A percentile compares a stretch with the other conserved stretches of the same genome.
Evolutionary conservation across 805 yeast genomes (phyloP).

Genomic region (Pichia scutulata): DNA sequence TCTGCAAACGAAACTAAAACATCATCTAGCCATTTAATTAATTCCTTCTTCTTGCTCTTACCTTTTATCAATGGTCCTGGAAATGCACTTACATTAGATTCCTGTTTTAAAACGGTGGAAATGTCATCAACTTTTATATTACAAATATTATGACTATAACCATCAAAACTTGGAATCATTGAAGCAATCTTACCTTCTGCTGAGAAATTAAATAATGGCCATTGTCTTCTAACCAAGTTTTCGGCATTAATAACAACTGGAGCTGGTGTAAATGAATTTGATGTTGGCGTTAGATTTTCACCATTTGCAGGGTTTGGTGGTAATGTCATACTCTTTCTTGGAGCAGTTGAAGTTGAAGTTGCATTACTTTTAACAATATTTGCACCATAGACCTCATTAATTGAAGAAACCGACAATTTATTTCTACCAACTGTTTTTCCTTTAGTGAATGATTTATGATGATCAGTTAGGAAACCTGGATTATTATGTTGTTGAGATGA

Average conservation of each 20-base stretch:
- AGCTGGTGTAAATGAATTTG: conserved; percentile 24
- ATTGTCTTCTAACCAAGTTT: conserved; percentile 51
- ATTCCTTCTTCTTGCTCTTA: conserved; percentile 56
- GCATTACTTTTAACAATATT: conserved; percentile 10
- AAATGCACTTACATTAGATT: conserved; percentile 45
- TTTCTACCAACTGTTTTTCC: neutral
- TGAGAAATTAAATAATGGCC: conserved; percentile 71
- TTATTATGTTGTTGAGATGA: neutral
- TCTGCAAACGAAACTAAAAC: conserved; percentile 18
- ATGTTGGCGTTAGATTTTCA: conserved; percentile 4
- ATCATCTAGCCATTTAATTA: conserved; percentile 59
- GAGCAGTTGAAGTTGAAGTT: conserved; percentile 7
- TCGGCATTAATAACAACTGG: conserved; percentile 43
- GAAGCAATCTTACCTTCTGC: conserved; percentile 37
- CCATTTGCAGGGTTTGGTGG: conserved; percentile 9
- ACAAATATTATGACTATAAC: conserved; percentile 27
- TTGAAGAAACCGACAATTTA: conserved; percentile 10
- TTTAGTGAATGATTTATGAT: neutral
- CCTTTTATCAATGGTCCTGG: conserved; percentile 61
- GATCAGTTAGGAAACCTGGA: neutral
- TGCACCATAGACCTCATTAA: conserved; percentile 15
- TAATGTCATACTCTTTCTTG: conserved; percentile 4
- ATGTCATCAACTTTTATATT: conserved; percentile 32
- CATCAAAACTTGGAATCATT: conserved; percentile 36
- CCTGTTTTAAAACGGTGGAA: conserved; percentile 30